Percentiles rank a stretch among this genome's conserved stretches.
phyloP scores from a whole-genome alignment of 129 eudicot genomes.

The Flaveria brownii region DNA sequence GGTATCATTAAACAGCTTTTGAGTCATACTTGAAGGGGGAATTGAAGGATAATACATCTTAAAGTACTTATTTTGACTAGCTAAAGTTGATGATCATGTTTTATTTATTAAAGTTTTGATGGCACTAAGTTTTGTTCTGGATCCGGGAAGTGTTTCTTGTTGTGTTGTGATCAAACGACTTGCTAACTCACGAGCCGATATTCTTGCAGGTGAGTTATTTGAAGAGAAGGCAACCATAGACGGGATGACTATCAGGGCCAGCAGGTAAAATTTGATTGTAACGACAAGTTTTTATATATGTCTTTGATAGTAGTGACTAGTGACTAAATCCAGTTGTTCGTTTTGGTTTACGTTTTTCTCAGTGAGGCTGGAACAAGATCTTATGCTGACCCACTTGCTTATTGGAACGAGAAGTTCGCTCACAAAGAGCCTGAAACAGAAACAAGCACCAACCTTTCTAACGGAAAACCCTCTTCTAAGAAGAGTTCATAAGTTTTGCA shows the following conservation, averaged over 20 bases:
- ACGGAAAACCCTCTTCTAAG: constrained; percentile 46
- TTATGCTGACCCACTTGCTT: constrained; percentile 53
- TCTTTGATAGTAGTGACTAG: not conserved
- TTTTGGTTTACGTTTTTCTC: not conserved
- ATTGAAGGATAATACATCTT: constrained; percentile 9
- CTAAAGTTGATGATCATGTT: not conserved
- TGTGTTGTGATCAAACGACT: constrained; percentile 2
- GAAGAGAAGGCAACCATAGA: constrained; percentile 41
- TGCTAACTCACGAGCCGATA: not conserved
- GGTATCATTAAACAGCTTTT: not conserved
- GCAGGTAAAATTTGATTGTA: constrained; percentile 38
- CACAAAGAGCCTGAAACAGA: constrained; percentile 29
- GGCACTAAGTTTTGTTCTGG: not conserved
- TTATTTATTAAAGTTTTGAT: not conserved
- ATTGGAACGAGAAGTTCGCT: constrained; percentile 34
- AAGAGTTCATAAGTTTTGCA: constrained; percentile 28
- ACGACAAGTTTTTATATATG: not conserved
- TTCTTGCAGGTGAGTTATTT: constrained; percentile 41
- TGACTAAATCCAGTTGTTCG: not conserved
- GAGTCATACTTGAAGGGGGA: not conserved
- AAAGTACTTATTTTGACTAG: not conserved
- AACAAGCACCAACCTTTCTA: constrained; percentile 41
- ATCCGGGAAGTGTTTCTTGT: not conserved
- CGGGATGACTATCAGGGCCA: constrained; percentile 41
- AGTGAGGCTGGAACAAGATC: constrained; percentile 51